Percentiles rank a stretch among this genome's conserved stretches.
phyloP scores from a whole-genome alignment of 768 basidiomycete species.

The Leccinum disarticulatum region DNA sequence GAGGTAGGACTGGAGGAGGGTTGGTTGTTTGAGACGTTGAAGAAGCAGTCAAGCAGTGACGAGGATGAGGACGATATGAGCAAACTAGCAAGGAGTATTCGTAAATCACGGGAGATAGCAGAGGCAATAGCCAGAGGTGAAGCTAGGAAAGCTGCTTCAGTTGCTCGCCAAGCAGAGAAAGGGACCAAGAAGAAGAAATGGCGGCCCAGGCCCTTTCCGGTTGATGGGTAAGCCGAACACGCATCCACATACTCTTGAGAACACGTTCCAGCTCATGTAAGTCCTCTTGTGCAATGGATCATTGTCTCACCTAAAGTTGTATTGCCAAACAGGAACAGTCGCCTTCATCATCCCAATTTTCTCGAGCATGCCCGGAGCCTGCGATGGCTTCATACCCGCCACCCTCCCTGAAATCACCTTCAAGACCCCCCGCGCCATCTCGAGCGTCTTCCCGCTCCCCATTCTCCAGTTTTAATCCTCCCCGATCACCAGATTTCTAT shows the following conservation, averaged over 20 bases:
- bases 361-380: constrained; percentile 15
- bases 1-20: constrained; percentile 5
- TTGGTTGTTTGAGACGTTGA: constrained; percentile 39
- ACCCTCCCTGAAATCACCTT: constrained; percentile 7
- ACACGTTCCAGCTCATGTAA: constrained; percentile 10
- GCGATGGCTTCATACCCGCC: constrained; percentile 5
- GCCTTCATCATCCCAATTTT: constrained; percentile 1
- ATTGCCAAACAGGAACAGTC: constrained; percentile 9
- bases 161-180: constrained; percentile 13
- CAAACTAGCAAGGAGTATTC: constrained; percentile 35
- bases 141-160: constrained; percentile 16
- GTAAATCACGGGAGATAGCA: constrained; percentile 29
- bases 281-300: constrained; percentile 1
- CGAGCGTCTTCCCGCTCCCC: constrained; percentile 16
- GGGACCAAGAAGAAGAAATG: constrained; percentile 18
- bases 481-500: constrained; percentile 14
- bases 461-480: neutral
- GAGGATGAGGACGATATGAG: constrained; percentile 36
- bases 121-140: constrained; percentile 20
- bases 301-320: neutral
- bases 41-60: constrained; percentile 41
- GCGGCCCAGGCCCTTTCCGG: constrained; percentile 29
- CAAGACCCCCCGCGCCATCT: neutral
- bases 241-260: neutral
- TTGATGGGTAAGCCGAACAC: constrained; percentile 5